Evolutionary conservation across 768 basidiomycete genomes (phyloP).

Genomic region (Gautieria morchelliformis): DNA sequence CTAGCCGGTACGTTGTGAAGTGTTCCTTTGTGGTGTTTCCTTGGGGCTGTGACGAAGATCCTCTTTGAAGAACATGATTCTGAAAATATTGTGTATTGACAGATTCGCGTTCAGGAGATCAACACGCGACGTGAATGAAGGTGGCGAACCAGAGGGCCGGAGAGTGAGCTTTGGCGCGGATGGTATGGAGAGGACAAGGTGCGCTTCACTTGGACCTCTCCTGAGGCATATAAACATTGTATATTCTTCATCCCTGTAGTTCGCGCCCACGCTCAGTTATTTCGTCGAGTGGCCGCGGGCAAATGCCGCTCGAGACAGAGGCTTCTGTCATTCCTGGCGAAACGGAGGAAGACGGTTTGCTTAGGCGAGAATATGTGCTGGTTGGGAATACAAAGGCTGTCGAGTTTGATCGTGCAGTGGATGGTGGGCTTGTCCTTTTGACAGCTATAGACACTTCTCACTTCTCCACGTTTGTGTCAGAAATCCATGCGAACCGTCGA

Average conservation of each 20-base stretch:
- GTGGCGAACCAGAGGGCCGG: background rate
- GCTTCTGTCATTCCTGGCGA: constrained; percentile 73
- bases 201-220: background rate
- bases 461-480: constrained; percentile 26
- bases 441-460: background rate
- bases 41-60: background rate
- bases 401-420: constrained; percentile 85
- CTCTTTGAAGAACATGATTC: background rate
- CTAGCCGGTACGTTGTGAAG: background rate
- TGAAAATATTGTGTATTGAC: background rate
- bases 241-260: background rate
- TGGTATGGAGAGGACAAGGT: background rate
- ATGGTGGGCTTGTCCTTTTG: constrained; percentile 46
- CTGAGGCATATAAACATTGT: background rate
- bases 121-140: background rate
- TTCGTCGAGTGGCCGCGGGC: background rate
- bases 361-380: constrained; percentile 86
- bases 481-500: constrained; percentile 46
- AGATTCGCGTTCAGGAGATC: background rate
- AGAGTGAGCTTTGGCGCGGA: constrained; percentile 4
- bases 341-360: constrained; percentile 71
- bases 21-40: background rate
- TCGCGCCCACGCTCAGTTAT: background rate
- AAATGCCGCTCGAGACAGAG: constrained; percentile 26
- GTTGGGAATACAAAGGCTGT: constrained; percentile 85